Evolutionary conservation across 2,329 filamentous ascomycete species (phyloP).

Genomic region (Botrytis hyacinthi): DNA sequence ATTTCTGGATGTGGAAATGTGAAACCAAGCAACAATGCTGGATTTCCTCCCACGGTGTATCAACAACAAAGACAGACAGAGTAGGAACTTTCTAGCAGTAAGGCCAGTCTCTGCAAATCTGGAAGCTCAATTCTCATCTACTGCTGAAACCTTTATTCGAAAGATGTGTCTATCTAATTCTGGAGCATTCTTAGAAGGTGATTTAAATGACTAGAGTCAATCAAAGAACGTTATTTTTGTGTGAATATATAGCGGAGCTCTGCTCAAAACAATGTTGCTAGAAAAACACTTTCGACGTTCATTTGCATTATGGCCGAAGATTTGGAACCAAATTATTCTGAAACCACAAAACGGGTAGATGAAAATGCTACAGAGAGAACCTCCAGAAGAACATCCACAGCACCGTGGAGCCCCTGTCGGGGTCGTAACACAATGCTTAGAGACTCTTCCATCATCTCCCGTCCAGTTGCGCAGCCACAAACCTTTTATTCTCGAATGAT

Average conservation of each 20-base stretch:
- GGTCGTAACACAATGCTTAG: neutral
- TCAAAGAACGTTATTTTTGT: too few relatives aligned
- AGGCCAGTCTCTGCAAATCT: neutral
- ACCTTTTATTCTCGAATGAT: neutral
- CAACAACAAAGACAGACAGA: neutral
- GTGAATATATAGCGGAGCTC: neutral
- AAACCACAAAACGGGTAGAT: rapidly evolving
- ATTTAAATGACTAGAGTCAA: neutral
- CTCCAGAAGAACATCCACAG: neutral
- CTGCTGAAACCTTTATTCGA: neutral
- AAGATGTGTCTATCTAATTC: neutral
- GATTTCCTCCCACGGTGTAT: too few relatives aligned
- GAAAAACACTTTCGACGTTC: neutral
- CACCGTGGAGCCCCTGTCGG: neutral
- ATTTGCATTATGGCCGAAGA: neutral
- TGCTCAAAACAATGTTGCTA: too few relatives aligned
- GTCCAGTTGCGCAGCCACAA: neutral
- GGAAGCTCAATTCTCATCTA: neutral
- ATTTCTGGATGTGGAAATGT: neutral
- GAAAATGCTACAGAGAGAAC: neutral
- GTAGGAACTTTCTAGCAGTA: neutral
- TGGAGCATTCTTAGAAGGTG: neutral
- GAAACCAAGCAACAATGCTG: neutral
- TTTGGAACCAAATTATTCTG: neutral
- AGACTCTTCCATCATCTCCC: neutral